Conservation (phyloP, 768 basidiomycete genomes). For the Leccinum olivaceopallidum region DNA sequence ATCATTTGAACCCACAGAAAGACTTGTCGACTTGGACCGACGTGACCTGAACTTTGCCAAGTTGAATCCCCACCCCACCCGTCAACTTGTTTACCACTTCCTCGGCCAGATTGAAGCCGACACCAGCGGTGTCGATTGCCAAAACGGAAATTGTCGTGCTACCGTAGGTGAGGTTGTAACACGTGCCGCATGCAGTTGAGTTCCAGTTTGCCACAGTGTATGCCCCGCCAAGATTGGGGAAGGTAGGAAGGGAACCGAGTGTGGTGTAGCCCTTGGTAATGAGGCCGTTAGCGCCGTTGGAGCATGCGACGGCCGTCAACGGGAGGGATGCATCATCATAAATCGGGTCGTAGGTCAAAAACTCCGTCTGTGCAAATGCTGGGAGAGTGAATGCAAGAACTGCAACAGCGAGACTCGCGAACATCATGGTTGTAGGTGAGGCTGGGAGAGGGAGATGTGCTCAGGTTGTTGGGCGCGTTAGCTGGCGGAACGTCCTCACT, state of each 20-base stretch:
- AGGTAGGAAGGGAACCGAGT: constrained; percentile 18
- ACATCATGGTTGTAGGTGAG: constrained; percentile 24
- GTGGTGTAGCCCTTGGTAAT: constrained; percentile 32
- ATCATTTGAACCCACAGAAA: neutral
- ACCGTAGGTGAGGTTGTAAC: constrained; percentile 31
- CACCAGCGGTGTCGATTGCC: neutral
- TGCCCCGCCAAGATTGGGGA: neutral
- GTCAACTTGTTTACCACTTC: neutral
- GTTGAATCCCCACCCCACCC: neutral
- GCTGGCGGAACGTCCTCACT: neutral
- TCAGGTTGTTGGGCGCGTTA: neutral
- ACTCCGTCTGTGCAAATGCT: constrained; percentile 15
- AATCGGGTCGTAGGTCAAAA: constrained; percentile 30
- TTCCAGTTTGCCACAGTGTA: neutral
- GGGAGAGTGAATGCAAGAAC: constrained; percentile 17
- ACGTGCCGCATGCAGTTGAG: constrained; percentile 14
- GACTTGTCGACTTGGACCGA: neutral
- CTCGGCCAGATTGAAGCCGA: neutral
- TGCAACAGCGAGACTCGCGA: constrained; percentile 13
- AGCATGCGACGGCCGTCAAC: constrained; percentile 31
- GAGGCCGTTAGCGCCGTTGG: constrained; percentile 34
- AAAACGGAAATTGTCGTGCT: constrained; percentile 1
- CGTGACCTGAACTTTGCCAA: neutral
- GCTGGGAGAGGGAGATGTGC: neutral
- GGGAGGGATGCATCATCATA: constrained; percentile 30